phyloP scores from a whole-genome alignment of 148 eudicot species.

The Tetragonia tetragonoides region DNA sequence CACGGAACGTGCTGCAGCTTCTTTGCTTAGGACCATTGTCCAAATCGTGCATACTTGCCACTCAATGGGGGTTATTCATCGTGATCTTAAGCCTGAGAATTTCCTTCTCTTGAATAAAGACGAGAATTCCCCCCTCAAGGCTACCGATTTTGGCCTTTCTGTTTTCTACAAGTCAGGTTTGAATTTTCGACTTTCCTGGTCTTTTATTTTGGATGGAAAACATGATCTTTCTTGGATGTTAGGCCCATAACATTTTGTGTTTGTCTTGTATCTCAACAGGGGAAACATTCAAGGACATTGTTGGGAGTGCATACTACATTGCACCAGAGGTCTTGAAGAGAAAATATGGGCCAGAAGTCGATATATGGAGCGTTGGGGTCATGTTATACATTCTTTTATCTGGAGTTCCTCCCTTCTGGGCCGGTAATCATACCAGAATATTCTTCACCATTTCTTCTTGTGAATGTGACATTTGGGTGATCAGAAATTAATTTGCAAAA shows the following conservation, averaged over 20 bases:
- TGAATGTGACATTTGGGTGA: not conserved
- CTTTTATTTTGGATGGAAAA: not conserved
- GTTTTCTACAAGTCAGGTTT: constrained; percentile 86
- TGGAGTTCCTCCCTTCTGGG: constrained; percentile 69
- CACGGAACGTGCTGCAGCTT: constrained; percentile 85
- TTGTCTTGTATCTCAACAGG: constrained; percentile 37
- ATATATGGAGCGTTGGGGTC: constrained; percentile 62
- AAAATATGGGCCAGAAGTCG: constrained; percentile 61
- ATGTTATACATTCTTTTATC: constrained; percentile 51
- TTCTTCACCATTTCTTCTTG: not conserved
- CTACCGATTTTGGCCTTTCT: constrained; percentile 87
- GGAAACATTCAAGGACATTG: constrained; percentile 57
- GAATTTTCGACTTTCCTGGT: not conserved
- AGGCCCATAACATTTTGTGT: not conserved
- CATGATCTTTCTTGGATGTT: no score
- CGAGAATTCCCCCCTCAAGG: constrained; percentile 80
- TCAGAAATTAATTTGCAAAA: not conserved
- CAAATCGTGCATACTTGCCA: constrained; percentile 91
- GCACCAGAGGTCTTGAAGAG: constrained; percentile 66
- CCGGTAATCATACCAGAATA: constrained; percentile 33
- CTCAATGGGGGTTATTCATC: constrained; percentile 88
- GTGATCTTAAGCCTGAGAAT: constrained; percentile 93
- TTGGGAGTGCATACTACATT: constrained; percentile 63
- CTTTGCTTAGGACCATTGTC: constrained; percentile 79
- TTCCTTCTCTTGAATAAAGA: constrained; percentile 73